Percentiles rank a stretch among this genome's conserved stretches.
Evolutionary conservation across 139 green algal genomes (phyloP).

Genomic region (Chlamydomonas sp.): DNA sequence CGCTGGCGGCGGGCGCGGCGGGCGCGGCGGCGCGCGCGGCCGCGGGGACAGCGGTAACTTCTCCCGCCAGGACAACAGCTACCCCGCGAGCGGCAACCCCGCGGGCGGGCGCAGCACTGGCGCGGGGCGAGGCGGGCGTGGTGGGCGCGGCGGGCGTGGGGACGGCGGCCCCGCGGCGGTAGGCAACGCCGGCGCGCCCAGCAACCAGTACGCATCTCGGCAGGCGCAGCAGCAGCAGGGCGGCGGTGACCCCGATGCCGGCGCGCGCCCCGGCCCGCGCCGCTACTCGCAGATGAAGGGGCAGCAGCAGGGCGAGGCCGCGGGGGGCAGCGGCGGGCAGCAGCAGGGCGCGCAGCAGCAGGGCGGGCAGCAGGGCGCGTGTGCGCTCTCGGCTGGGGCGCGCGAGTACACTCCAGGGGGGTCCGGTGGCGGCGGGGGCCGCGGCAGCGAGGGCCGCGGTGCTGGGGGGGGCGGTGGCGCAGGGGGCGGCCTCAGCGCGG

Average conservation of each 20-base stretch:
- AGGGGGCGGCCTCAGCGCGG: too few relatives aligned
- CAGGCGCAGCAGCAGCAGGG: neutral
- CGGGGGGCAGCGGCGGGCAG: neutral
- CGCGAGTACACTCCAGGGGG: too few relatives aligned
- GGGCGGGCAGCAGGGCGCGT: neutral
- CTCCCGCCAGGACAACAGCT: too few relatives aligned
- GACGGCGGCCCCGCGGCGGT: neutral
- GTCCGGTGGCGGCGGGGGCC: too few relatives aligned
- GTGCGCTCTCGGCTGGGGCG: neutral
- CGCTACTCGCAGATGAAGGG: slow-evolving; percentile 17
- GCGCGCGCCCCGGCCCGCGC: neutral
- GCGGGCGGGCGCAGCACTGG: neutral
- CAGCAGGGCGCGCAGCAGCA: neutral
- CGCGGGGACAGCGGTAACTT: too few relatives aligned
- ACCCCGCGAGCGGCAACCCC: neutral
- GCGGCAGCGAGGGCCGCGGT: neutral
- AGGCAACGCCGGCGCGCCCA: neutral
- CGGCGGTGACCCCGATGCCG: neutral
- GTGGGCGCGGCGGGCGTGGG: neutral
- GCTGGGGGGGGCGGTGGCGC: neutral
- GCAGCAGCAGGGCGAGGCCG: neutral
- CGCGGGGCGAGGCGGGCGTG: neutral
- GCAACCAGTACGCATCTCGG: too few relatives aligned
- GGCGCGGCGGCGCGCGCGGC: too few relatives aligned
- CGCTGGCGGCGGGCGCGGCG: too few relatives aligned